Evolutionary conservation across 2,329 filamentous ascomycete genomes (phyloP), one percentile per base, ranked within the genome.

Genomic region (Podosphaera xanthii): DNA sequence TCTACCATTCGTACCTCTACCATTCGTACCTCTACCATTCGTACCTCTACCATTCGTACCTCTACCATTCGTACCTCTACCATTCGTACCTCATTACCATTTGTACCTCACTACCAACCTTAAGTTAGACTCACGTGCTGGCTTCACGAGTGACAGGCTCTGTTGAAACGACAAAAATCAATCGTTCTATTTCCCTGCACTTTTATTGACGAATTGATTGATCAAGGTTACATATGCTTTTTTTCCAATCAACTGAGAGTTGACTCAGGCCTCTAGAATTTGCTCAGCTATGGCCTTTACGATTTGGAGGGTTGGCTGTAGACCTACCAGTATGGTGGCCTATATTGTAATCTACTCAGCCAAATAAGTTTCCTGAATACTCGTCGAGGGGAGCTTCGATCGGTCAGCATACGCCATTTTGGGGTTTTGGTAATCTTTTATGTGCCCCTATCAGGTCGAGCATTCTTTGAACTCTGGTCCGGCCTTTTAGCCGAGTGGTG

Each of bases 211-310:
- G 57, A 50, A 58, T 8, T 54, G 40, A 40, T n/a, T 57, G 14
- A 59, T 22, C 30, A 59, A 59, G 40, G 1, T 33, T 30, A 34
- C 4, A 49, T 40, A 42, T 36, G 34, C 53, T n/a, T 22, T 34
- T 48, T 60, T 60, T 53, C 38, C 46, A 33, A 60, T 48, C 2
- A 52, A 30, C 22, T 8, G 46, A 38, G 52, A 46, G 31, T 59
- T 42, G 22, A 31, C 33, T n/a, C 42, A 4, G 8, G 38, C 38
- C 22, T 22, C n/a, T 22, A 59, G n/a, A 42, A 59, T 31, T 2
- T 34, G 40, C n/a, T 48, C 14, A 22, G 52, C 52, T 48, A 59
- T 56, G 49, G 42, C 58, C 38, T 48, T 59, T 3, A 59, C 49
- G 33, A 56, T 10, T 12, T 30, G 34, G 57, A 56, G 40, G 4